Conservation (phyloP, 2,329 filamentous ascomycete species). For the Monilinia polystroma region DNA sequence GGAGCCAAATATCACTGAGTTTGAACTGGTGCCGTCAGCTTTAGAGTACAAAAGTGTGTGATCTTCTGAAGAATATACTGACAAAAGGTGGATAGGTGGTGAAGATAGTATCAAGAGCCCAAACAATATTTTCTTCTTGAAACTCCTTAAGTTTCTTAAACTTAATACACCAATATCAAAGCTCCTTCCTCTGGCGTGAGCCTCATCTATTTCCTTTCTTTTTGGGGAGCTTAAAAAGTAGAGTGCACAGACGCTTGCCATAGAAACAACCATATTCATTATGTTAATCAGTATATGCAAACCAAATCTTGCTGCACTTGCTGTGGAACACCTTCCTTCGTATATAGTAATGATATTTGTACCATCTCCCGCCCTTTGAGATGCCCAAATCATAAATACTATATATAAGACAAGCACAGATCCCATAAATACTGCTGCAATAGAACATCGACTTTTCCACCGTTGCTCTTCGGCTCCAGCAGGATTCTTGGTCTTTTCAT, state of each 20-base stretch:
- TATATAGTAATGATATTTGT: constrained; percentile 23
- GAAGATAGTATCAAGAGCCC: constrained; percentile 28
- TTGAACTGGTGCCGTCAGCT: constrained; percentile 25
- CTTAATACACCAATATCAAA: constrained; percentile 49
- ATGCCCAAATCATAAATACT: constrained; percentile 30
- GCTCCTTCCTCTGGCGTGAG: constrained; percentile 46
- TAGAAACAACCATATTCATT: constrained; percentile 47
- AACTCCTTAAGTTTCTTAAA: constrained; percentile 41
- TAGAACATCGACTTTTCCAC: constrained; percentile 15
- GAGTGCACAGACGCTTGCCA: constrained; percentile 49
- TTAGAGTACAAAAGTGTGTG: neutral
- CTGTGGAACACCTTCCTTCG: constrained; percentile 23
- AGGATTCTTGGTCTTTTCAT: neutral
- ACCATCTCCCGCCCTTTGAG: constrained; percentile 22
- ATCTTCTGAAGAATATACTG: constrained; percentile 21
- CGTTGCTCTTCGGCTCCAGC: neutral
- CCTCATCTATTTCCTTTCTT: constrained; percentile 48
- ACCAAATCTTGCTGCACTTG: constrained; percentile 27
- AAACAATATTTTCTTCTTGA: constrained; percentile 29
- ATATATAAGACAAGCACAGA: constrained; percentile 27
- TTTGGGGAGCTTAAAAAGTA: constrained; percentile 52
- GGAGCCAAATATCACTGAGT: constrained; percentile 32
- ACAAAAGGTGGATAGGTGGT: constrained; percentile 35
- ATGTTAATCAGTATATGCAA: constrained; percentile 51
- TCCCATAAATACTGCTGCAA: constrained; percentile 15